Evolutionary conservation across 2,329 filamentous ascomycete genomes (phyloP).

Genomic region (Diaporthe ilicicola): DNA sequence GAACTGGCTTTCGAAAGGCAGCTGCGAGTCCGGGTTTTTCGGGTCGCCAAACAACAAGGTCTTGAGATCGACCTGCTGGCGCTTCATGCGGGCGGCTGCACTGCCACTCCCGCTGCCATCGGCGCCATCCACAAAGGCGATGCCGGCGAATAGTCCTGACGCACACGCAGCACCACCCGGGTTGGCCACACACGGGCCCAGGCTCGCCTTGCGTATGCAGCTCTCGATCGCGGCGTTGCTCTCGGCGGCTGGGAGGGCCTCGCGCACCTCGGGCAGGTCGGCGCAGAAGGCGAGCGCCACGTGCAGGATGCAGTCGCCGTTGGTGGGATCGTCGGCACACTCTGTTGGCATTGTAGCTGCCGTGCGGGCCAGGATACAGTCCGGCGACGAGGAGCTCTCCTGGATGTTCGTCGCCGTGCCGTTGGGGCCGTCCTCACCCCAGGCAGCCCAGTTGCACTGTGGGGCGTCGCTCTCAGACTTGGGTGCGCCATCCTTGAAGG

Average conservation of each 20-base stretch:
- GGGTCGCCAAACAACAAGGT: background rate
- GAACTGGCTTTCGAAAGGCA: background rate
- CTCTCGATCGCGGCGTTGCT: background rate
- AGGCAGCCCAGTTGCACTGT: background rate
- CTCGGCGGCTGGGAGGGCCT: background rate
- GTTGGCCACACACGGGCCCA: background rate
- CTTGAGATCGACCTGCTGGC: background rate
- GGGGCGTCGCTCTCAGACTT: background rate
- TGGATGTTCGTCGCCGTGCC: background rate
- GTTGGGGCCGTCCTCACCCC: no score
- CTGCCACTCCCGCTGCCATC: background rate
- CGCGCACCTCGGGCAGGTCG: background rate
- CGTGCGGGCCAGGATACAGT: background rate
- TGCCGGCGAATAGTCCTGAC: background rate
- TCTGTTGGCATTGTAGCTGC: background rate
- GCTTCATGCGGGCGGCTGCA: background rate
- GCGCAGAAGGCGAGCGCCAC: background rate
- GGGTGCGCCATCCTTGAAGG: background rate
- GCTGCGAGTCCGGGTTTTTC: constrained; percentile 2
- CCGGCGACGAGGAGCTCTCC: background rate
- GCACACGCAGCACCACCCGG: background rate
- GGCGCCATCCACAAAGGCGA: background rate
- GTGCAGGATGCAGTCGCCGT: background rate
- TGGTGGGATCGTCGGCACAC: background rate
- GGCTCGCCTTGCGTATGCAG: background rate